Base-by-base conservation (phyloP, 495 filamentous ascomycete genomes). In the Aspergillus cristatus region DNA sequence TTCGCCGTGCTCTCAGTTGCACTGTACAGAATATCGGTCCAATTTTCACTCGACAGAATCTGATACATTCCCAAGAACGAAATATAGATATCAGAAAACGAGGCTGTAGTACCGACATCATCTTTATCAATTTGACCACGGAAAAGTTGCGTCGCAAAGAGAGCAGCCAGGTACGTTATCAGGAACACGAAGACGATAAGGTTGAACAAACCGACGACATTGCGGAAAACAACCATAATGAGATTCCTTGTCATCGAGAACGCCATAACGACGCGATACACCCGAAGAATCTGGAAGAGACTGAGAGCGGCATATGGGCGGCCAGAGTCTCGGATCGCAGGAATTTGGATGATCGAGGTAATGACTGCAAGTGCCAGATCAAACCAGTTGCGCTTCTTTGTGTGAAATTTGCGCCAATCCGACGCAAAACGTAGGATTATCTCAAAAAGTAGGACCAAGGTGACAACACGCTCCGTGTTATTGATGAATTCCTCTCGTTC, bases 41-140 rank as follows among this genome's bases (percentile, higher is more conserved):
- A 99, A 53, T 94, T 84, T 53, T 99, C 91, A 46, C 87, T 96
- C 15, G 91, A 95, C n/a, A 99, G 68, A 18, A 99, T 76, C 54
- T 94, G 86, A 51, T 99, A 99, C 91, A 99, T 99, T 38, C 88
- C 91, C 14, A 97, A 72, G 47, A 96, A 99, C 0, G 87, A 81
- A 47, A 96, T 96, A 61, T 84, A 99, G 22, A 96, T 90, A 25
- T 86, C 84, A 47, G 74, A 73, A 60, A 99, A 99, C 1, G 84
- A 81, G 41, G 89, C 64, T 46, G 82, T 72, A 0, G 55, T 52
- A 6, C 76, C 60, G 0, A 74, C 81, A 1, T 63, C 45, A n/a
- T 60, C 53, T 8, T n/a, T n/a, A 40, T 89, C 75, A 8, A 99
- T 70, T 43, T 93, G 80, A 7, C 89, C 87, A 12, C 91, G 83